Evolutionary conservation across 305 asterid genomes (phyloP), one percentile per base, ranked within the genome.

Genomic region (Fraxinus dipetala): DNA sequence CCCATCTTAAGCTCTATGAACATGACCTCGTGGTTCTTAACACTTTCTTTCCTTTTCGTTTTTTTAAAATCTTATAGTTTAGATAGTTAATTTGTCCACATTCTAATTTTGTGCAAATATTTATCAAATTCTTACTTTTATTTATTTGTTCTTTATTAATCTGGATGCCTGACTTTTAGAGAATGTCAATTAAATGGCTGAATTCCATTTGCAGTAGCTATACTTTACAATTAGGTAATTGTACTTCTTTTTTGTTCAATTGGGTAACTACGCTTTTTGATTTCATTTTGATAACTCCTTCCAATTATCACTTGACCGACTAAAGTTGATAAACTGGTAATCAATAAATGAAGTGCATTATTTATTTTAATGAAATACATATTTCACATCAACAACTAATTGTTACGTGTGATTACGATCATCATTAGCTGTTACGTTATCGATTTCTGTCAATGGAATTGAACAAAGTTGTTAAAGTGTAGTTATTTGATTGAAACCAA

Each of bases 1-100:
- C 76, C 78, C 4, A 65, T 76, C 65, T 45, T 83, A 18, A 75
- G 24, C 82, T 32, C 69, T 84, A 18, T 48, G 79, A 78, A 80
- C 63, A 24, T 79, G 24, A 74, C 38, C 76, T 11, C 43, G 77
- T 76, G 56, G 76, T 61, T 45, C 80, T 31, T 35, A 2, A 11
- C 14, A 22, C 13, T 63, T 35, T 2, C 13, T 56, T 36, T 32
- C 30, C 6, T 65, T 56, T 31, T 14, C 45, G 2, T n/a, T 6
- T 72, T 72, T 32, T 22, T 20, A 13, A 75, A 31, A 34, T 2
- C 70, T 26, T 38, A 28, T 81, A 40, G 22, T 61, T 18, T 75
- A 38, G 65, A 67, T 16, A 78, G 67, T 54, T 34, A n/a, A 32
- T 45, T 48, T 9, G 7, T 2, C 51, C 78, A 45, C 51, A 54